phyloP scores from a whole-genome alignment of 768 basidiomycete genomes.

The Auricularia heimuer region DNA sequence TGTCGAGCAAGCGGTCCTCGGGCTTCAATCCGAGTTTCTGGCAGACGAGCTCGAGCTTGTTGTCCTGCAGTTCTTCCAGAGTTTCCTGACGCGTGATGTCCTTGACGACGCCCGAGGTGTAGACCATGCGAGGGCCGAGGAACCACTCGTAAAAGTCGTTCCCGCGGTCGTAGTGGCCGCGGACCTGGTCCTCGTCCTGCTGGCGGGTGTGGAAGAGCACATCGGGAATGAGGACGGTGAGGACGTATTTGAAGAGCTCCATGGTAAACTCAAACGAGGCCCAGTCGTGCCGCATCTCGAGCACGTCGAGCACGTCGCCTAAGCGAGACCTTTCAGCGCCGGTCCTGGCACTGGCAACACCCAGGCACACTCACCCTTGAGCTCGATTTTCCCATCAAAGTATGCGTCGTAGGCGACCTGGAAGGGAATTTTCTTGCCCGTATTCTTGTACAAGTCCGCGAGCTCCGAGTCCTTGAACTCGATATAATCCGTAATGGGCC shows the following conservation, averaged over 20 bases:
- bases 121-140: slow-evolving; percentile 93
- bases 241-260: slow-evolving; percentile 90
- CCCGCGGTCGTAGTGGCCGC: slow-evolving; percentile 93
- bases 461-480: slow-evolving; percentile 79
- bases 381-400: slow-evolving; percentile 92
- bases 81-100: slow-evolving; percentile 66
- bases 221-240: slow-evolving; percentile 82
- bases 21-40: slow-evolving; percentile 85
- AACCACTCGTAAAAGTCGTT: slow-evolving; percentile 98
- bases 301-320: slow-evolving; percentile 89
- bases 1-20: slow-evolving; percentile 73
- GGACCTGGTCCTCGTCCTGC: slow-evolving; percentile 93
- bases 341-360: slow-evolving; percentile 4
- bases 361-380: slow-evolving; percentile 59
- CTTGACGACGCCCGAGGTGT: slow-evolving; percentile 84
- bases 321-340: neutral
- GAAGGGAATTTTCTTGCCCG: slow-evolving; percentile 81
- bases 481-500: slow-evolving; percentile 83
- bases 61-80: slow-evolving; percentile 93
- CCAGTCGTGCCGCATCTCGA: slow-evolving; percentile 96
- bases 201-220: slow-evolving; percentile 82
- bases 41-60: slow-evolving; percentile 93
- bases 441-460: slow-evolving; percentile 64
- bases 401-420: slow-evolving; percentile 96
- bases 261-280: slow-evolving; percentile 83